These are phyloP conservation scores for Plasmodium knowlesi DNA, from an alignment of 169 alveolate species.

Conservation along the genomic window DNA sequence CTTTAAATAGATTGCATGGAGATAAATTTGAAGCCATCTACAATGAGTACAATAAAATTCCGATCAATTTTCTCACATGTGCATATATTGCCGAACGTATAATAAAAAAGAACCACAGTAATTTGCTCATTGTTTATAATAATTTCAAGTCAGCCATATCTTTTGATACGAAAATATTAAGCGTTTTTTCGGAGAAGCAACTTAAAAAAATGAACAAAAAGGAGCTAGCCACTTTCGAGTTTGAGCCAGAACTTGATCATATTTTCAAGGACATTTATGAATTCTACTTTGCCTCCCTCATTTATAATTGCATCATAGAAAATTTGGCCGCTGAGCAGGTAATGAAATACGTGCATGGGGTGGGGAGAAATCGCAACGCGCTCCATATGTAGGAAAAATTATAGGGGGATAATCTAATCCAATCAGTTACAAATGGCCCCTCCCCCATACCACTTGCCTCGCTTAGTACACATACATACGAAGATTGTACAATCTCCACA, in stretches of 20 bases:
- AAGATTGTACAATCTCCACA: not conserved
- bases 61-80: slow-evolving; percentile 50
- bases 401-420: not conserved
- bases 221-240: slow-evolving; percentile 82
- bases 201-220: slow-evolving; percentile 80
- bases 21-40: slow-evolving; percentile 77
- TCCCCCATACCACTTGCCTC: not conserved
- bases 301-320: slow-evolving; percentile 83
- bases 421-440: not conserved
- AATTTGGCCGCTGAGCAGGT: slow-evolving; percentile 84
- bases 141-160: slow-evolving; percentile 89
- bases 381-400: not conserved
- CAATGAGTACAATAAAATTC: slow-evolving; percentile 62
- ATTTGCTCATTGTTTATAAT: slow-evolving; percentile 82
- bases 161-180: slow-evolving; percentile 85
- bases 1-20: slow-evolving; percentile 78
- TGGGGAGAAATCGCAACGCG: not conserved
- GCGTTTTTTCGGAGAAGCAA: slow-evolving; percentile 80
- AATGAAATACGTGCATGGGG: not conserved
- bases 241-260: slow-evolving; percentile 83
- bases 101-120: slow-evolving; percentile 83
- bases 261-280: slow-evolving; percentile 83
- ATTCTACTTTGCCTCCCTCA: slow-evolving; percentile 81
- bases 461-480: not conserved
- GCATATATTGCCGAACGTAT: slow-evolving; percentile 68